Conservation (phyloP, 2,329 filamentous ascomycete species). For the Exserohilum rostratum region DNA sequence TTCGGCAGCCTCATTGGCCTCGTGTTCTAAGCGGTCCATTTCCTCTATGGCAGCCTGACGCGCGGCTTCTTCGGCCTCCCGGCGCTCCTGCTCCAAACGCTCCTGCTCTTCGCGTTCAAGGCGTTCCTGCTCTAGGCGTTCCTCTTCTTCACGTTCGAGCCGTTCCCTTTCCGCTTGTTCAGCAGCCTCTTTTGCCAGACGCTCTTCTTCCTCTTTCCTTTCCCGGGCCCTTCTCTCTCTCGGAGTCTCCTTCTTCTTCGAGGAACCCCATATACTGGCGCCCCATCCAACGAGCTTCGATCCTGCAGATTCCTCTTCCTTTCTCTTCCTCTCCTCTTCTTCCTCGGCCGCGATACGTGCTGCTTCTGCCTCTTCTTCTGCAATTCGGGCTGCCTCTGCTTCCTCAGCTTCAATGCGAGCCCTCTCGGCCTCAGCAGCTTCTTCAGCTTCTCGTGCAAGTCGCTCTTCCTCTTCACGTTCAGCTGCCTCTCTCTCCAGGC, state of each 20-base stretch:
- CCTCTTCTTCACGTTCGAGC: conserved; percentile 33
- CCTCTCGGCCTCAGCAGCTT: conserved; percentile 44
- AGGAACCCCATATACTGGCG: conserved; percentile 29
- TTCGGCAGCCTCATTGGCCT: too few species aligned
- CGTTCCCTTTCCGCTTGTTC: conserved; percentile 33
- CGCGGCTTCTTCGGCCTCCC: conserved; percentile 25
- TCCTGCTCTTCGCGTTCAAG: conserved; percentile 43
- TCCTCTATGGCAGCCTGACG: conserved; percentile 22
- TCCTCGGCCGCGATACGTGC: conserved; percentile 28
- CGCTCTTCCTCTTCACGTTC: conserved; percentile 47
- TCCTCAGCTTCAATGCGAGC: conserved; percentile 26
- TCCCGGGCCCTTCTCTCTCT: conserved; percentile 42
- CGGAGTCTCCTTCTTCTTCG: conserved; percentile 48
- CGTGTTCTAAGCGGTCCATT: too few species aligned
- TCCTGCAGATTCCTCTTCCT: conserved; percentile 26
- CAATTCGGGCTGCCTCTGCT: conserved; percentile 5
- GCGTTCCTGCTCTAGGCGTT: conserved; percentile 34
- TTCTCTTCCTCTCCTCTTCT: conserved; percentile 24
- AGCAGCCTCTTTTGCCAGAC: conserved; percentile 12
- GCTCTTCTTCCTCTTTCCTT: conserved; percentile 45
- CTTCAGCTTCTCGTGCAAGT: conserved; percentile 33
- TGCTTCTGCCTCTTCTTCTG: conserved; percentile 20
- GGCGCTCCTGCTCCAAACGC: conserved; percentile 22
- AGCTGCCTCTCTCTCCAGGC: conserved; percentile 48
- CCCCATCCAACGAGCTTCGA: conserved; percentile 43